phyloP scores from a whole-genome alignment of 2,329 filamentous ascomycete species.

The Torrubiella hemipterigena region DNA sequence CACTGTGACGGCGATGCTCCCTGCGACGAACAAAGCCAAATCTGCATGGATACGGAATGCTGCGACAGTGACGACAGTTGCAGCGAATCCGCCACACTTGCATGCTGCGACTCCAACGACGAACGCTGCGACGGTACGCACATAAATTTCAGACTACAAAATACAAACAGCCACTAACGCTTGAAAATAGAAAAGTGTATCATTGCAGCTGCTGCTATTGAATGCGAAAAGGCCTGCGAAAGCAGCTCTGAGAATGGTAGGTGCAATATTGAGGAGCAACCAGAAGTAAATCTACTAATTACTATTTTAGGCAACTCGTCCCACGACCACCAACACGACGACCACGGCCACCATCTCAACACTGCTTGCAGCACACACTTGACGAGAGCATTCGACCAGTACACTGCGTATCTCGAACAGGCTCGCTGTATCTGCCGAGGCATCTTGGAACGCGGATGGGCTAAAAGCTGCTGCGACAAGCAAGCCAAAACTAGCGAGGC shows the following conservation, averaged over 20 bases:
- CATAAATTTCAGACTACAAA: not conserved
- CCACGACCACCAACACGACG: constrained; percentile 15
- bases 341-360: constrained; percentile 12
- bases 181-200: constrained; percentile 17
- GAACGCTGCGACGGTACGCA: constrained; percentile 14
- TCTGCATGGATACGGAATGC: constrained; percentile 9
- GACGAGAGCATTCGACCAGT: constrained; percentile 19
- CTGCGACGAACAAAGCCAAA: constrained; percentile 4
- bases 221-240: constrained; percentile 18
- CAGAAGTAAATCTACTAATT: not conserved
- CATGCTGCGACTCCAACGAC: constrained; percentile 15
- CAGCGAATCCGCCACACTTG: constrained; percentile 8
- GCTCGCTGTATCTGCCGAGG: constrained; percentile 25
- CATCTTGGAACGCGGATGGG: constrained; percentile 16
- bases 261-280: not conserved
- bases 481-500: constrained; percentile 2
- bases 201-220: constrained; percentile 15
- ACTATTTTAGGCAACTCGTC: constrained; percentile 6
- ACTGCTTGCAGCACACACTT: constrained; percentile 20
- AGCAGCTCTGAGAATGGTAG: constrained; percentile 1
- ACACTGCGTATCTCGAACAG: constrained; percentile 21
- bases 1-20: constrained; percentile 4
- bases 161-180: not conserved
- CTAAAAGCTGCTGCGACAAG: constrained; percentile 15
- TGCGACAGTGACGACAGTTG: constrained; percentile 9